Base-by-base conservation (phyloP, 805 yeast species). In the Wickerhamomyces bisporus region DNA sequence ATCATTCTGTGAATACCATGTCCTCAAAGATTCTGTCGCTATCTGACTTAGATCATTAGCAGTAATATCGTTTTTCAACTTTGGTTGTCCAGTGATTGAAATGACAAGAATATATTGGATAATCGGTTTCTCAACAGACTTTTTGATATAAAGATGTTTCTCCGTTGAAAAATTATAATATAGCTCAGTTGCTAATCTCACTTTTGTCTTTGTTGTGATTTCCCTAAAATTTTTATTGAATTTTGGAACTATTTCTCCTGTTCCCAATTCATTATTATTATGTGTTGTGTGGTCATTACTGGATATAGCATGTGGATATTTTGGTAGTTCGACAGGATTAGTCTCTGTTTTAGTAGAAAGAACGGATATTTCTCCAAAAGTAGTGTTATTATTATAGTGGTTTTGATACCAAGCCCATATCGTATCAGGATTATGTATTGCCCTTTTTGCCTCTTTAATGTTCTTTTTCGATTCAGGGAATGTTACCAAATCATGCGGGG, bases 81-180 rank as follows among this genome's bases (percentile, higher is more conserved):
- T 60, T 34, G 53, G 48, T 12, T 55, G 61, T 10, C 62, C 64
- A 14, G 60, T 46, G 34, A 54, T 43, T 0, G 67, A 65, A 2
- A 65, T 47, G 10, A 62, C 48, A 3, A 62, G 28, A n/a, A 52
- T 45, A 15, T 53, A 57, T 32, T 48, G 49, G 3, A 55, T 44
- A 13, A 47, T 32, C 23, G 57, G 42, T n/a, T 40, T 42, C 5
- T 47, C 36, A 1, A 44, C 26, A 17, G 44, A 40, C 11, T 50
- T 48, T 36, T 59, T 62, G 20, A 65, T 26, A 38, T 67, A 67
- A 0, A 66, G 35, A 47, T 67, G 73, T 13, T 44, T 49, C 30
- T 63, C 68, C 20, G 55, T 49, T 4, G 59, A 59, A 31, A 44
- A 64, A 40, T 63, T 62, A 39, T 66, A 67, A 41, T 67, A 62